A percentile compares a stretch with the other conserved stretches of the same genome.
These are phyloP conservation scores for Monilinia laxa DNA, from an alignment of 2,329 filamentous ascomycete species.

Conservation along the genomic window DNA sequence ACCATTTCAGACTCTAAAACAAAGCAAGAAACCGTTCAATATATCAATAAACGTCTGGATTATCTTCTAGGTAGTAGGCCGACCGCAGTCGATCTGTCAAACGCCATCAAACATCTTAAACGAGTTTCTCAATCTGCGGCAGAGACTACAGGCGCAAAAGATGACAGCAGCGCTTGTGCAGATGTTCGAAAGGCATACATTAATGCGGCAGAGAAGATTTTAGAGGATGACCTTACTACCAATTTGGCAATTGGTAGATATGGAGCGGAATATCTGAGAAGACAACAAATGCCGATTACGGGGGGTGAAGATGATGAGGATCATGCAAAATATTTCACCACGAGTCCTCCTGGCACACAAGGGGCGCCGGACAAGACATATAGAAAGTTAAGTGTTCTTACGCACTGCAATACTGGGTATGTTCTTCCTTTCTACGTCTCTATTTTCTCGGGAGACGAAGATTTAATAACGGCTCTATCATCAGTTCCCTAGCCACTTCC, in stretches of 20 bases:
- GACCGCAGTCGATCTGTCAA: slow-evolving; percentile 91
- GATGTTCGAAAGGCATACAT: slow-evolving; percentile 71
- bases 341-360: slow-evolving; percentile 42
- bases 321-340: slow-evolving; percentile 39
- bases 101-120: slow-evolving; percentile 82
- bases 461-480: slow-evolving; percentile 24
- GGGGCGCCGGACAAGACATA: slow-evolving; percentile 47
- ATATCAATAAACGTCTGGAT: slow-evolving; percentile 74
- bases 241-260: slow-evolving; percentile 82
- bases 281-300: slow-evolving; percentile 37
- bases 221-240: slow-evolving; percentile 81
- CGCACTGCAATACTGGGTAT: slow-evolving; percentile 95
- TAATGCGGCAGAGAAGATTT: slow-evolving; percentile 77
- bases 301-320: slow-evolving; percentile 30
- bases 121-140: slow-evolving; percentile 55
- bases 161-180: slow-evolving; percentile 37
- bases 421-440: slow-evolving; percentile 26
- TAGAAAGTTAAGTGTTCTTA: slow-evolving; percentile 75
- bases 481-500: slow-evolving; percentile 84
- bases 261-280: slow-evolving; percentile 77
- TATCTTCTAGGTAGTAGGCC: slow-evolving; percentile 88
- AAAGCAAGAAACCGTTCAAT: slow-evolving; percentile 60
- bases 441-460: background rate
- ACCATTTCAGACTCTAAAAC: slow-evolving; percentile 26
- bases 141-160: slow-evolving; percentile 37